Percentiles rank a stretch among this genome's conserved stretches.
phyloP scores from a whole-genome alignment of 768 basidiomycete species.

The Amanita muscaria region DNA sequence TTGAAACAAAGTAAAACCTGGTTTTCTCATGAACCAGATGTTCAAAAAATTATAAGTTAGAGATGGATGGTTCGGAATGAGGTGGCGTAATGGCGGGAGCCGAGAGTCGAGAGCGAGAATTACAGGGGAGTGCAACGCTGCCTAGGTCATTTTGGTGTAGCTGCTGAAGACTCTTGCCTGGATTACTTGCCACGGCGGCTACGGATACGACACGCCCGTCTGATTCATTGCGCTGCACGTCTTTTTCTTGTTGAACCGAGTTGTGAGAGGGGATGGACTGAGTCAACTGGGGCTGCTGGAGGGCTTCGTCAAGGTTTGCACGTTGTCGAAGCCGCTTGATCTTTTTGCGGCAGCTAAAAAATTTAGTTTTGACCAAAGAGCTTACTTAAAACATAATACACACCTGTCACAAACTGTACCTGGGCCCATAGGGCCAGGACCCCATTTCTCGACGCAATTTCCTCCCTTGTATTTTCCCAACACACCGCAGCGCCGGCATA shows the following conservation, averaged over 20 bases:
- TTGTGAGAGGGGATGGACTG: slow-evolving; percentile 12
- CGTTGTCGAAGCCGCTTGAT: slow-evolving; percentile 78
- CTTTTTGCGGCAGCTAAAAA: slow-evolving; percentile 64
- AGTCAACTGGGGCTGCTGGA: slow-evolving; percentile 12
- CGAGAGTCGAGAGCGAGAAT: too few species aligned
- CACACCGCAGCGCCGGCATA: slow-evolving; percentile 68
- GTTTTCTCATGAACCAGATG: too few species aligned
- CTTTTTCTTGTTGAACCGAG: slow-evolving; percentile 7
- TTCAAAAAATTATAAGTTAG: too few species aligned
- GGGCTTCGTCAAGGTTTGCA: slow-evolving; percentile 45
- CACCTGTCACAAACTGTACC: slow-evolving; percentile 78
- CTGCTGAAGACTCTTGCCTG: not conserved
- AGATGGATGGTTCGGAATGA: slow-evolving; percentile 17
- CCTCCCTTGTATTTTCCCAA: slow-evolving; percentile 75
- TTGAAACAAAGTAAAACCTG: too few species aligned
- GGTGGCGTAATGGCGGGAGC: slow-evolving; percentile 6
- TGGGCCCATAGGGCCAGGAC: slow-evolving; percentile 74
- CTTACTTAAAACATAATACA: slow-evolving; percentile 16
- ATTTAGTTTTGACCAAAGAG: not conserved
- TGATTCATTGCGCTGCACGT: not conserved
- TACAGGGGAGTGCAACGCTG: too few species aligned
- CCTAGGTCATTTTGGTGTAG: not conserved
- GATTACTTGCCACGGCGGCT: slow-evolving; percentile 4
- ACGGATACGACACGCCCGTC: slow-evolving; percentile 2
- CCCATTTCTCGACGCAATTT: slow-evolving; percentile 85